Conservation (phyloP, 345 rosid genomes). For the Pugionium cornutum region DNA sequence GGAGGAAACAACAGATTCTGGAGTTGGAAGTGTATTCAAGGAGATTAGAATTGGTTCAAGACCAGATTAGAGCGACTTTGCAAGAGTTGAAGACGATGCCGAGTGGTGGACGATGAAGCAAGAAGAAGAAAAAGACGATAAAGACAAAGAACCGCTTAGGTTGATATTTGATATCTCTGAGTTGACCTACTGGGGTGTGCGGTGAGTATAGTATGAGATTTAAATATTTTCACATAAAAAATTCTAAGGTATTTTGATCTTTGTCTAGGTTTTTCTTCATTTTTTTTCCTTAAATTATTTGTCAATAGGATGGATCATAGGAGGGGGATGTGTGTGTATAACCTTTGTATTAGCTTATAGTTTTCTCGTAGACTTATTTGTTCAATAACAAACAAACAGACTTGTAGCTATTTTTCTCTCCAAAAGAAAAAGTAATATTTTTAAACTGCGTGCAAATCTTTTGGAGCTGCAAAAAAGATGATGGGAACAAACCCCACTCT, state of each 20-base stretch:
- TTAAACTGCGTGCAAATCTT: too few species aligned
- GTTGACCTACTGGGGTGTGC: constrained; percentile 37
- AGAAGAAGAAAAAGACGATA: constrained; percentile 22
- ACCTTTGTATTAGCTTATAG: constrained; percentile 40
- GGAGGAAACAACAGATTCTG: constrained; percentile 96
- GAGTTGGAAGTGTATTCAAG: constrained; percentile 91
- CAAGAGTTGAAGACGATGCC: constrained; percentile 59
- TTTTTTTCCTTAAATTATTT: constrained; percentile 24
- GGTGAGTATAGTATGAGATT: constrained; percentile 41
- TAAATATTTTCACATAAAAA: constrained; percentile 24
- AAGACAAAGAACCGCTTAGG: constrained; percentile 31
- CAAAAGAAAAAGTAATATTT: too few species aligned
- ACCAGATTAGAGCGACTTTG: constrained; percentile 73
- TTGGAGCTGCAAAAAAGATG: too few species aligned
- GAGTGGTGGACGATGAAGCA: constrained; percentile 45
- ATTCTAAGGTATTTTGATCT: constrained; percentile 35
- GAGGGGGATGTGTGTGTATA: constrained; percentile 31
- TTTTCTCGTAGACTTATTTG: constrained; percentile 27
- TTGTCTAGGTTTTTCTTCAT: constrained; percentile 30
- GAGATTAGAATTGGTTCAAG: constrained; percentile 90
- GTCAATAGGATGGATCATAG: constrained; percentile 42
- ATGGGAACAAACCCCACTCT: too few species aligned
- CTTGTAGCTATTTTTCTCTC: too few species aligned
- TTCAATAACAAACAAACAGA: background rate
- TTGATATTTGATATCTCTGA: constrained; percentile 23